A percentile compares a stretch with the other conserved stretches of the same genome.
These are phyloP conservation scores for Cucurbita argyrosperma DNA, from an alignment of 306 rosid genomes.

Conservation along the genomic window DNA sequence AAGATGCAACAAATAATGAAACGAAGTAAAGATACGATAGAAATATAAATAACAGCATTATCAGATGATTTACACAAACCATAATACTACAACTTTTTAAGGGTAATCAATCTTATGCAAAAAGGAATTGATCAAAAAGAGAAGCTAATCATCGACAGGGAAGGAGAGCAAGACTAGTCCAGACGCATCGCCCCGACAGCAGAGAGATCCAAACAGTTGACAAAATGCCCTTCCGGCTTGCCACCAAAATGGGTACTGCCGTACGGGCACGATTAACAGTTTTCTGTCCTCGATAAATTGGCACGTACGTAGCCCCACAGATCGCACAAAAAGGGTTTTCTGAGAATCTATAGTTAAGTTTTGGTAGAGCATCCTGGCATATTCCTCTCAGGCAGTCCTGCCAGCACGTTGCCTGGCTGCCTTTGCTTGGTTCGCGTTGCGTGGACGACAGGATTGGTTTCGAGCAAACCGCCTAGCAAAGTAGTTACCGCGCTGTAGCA, in stretches of 20 bases:
- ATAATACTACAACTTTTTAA: neutral
- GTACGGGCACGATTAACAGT: constrained; percentile 69
- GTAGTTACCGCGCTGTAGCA: constrained; percentile 70
- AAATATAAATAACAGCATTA: neutral
- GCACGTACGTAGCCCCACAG: constrained; percentile 82
- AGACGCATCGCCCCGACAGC: constrained; percentile 84
- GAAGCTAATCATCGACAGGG: constrained; percentile 58
- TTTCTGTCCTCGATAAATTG: constrained; percentile 86
- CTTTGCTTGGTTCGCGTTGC: constrained; percentile 83
- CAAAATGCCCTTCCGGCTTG: constrained; percentile 9
- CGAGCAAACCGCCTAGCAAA: constrained; percentile 79
- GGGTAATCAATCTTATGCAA: neutral
- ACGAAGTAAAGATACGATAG: neutral
- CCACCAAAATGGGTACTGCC: constrained; percentile 74
- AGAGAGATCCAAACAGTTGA: constrained; percentile 65
- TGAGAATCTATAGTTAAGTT: constrained; percentile 76
- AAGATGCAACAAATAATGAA: neutral
- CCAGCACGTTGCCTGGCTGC: constrained; percentile 75
- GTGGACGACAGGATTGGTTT: constrained; percentile 63
- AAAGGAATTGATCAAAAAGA: neutral
- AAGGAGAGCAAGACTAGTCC: constrained; percentile 74
- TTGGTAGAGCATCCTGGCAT: constrained; percentile 56
- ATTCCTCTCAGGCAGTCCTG: constrained; percentile 84
- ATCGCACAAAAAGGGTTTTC: constrained; percentile 84
- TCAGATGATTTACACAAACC: neutral